Evolutionary conservation across 2,329 filamentous ascomycete species (phyloP).

Genomic region (Dendryphion nanum): DNA sequence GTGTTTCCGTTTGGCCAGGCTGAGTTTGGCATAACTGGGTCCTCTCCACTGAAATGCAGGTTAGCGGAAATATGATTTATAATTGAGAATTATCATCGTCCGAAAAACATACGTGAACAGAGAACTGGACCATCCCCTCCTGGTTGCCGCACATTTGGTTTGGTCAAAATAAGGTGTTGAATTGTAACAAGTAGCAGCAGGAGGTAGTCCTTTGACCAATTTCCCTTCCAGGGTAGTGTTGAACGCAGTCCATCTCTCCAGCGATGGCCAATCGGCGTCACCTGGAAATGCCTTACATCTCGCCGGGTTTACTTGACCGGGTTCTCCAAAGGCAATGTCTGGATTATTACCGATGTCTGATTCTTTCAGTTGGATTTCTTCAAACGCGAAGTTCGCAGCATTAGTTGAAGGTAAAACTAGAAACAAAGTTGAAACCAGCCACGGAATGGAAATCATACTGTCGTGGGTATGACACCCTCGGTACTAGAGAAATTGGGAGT

Average conservation of each 20-base stretch:
- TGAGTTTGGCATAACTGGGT: conserved; percentile 20
- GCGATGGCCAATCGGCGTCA: conserved; percentile 24
- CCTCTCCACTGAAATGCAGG: conserved; percentile 14
- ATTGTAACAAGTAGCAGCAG: conserved; percentile 26
- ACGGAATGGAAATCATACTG: conserved; percentile 10
- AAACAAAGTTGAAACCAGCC: conserved; percentile 1
- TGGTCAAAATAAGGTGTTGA: conserved; percentile 18
- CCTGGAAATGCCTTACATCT: conserved; percentile 25
- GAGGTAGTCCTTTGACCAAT: conserved; percentile 22
- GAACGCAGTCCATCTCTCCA: conserved; percentile 18
- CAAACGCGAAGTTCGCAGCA: conserved; percentile 25
- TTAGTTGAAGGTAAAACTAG: conserved; percentile 4
- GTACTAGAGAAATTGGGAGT: no score
- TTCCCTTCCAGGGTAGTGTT: conserved; percentile 21
- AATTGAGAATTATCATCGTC: not conserved
- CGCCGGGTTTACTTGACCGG: conserved; percentile 3
- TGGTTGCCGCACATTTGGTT: conserved; percentile 13
- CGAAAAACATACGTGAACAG: conserved; percentile 17
- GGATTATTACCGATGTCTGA: conserved; percentile 18
- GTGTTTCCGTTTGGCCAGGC: conserved; percentile 20
- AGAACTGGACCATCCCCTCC: conserved; percentile 9
- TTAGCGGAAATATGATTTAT: conserved; percentile 1
- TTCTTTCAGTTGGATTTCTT: conserved; percentile 18
- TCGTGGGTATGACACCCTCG: no score
- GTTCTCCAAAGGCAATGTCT: conserved; percentile 22